phyloP scores from a whole-genome alignment of 352 stramenopile genomes.

The Phytophthora vignae region DNA sequence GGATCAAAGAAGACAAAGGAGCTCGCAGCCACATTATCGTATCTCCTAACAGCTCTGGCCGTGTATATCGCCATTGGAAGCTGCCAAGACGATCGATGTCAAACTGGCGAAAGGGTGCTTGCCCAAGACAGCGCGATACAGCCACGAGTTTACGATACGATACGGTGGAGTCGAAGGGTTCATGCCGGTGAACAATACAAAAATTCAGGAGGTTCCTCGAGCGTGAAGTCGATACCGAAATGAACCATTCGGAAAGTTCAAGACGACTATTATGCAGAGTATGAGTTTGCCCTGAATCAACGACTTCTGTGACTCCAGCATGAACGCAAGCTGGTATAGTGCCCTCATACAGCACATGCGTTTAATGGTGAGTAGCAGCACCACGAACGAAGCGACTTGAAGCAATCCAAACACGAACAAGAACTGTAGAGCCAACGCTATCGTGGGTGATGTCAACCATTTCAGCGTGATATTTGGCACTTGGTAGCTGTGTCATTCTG shows the following conservation, averaged over 20 bases:
- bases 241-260: neutral
- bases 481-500: too few species aligned
- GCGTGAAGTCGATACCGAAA: slow-evolving; percentile 7
- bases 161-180: slow-evolving; percentile 9
- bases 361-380: too few species aligned
- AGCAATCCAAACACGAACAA: too few species aligned
- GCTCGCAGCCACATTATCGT: too few species aligned
- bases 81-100: slow-evolving; percentile 34
- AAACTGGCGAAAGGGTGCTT: slow-evolving; percentile 32
- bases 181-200: slow-evolving; percentile 24
- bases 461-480: too few species aligned
- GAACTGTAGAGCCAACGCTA: too few species aligned
- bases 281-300: neutral
- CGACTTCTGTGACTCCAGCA: neutral
- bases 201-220: too few species aligned
- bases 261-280: neutral
- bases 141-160: slow-evolving; percentile 14
- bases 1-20: too few species aligned
- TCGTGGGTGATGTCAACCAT: too few species aligned
- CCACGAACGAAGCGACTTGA: too few species aligned
- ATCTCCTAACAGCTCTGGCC: slow-evolving; percentile 13
- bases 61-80: slow-evolving; percentile 5
- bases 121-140: slow-evolving; percentile 10
- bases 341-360: too few species aligned
- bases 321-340: neutral